Evolutionary conservation across 2,329 filamentous ascomycete genomes (phyloP).

Genomic region (Colletotrichum sublineola): DNA sequence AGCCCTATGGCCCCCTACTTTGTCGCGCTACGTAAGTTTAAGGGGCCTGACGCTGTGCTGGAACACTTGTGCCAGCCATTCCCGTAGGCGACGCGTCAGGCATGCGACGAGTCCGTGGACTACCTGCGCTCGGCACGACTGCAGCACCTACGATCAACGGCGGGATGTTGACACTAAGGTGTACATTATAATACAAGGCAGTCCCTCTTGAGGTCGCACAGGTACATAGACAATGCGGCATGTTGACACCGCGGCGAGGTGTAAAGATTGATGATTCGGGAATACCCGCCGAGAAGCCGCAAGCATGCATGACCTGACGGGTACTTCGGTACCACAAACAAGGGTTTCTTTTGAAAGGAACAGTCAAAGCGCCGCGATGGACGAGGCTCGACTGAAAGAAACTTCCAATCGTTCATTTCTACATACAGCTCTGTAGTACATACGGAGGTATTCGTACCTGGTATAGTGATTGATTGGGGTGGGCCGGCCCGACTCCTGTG

Average conservation of each 20-base stretch:
- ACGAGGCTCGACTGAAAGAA: neutral
- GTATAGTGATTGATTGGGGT: neutral
- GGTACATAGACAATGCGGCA: too few species aligned
- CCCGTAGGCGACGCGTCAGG: neutral
- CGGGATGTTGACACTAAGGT: too few species aligned
- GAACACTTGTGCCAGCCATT: neutral
- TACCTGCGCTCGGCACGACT: neutral
- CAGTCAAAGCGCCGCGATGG: slow-evolving; percentile 7
- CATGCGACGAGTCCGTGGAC: too few species aligned
- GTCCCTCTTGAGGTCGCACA: too few species aligned
- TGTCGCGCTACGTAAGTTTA: neutral
- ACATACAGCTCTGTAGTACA: too few species aligned
- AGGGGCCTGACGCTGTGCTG: neutral
- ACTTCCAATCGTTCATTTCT: neutral
- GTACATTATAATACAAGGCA: too few species aligned
- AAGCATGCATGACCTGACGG: neutral
- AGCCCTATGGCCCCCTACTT: neutral
- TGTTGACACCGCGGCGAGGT: neutral
- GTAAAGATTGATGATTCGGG: neutral
- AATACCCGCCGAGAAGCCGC: neutral
- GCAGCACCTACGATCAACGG: neutral
- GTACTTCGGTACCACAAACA: neutral
- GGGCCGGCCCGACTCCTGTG: neutral
- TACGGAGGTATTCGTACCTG: neutral
- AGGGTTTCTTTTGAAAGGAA: slow-evolving; percentile 9